Evolutionary conservation across 768 basidiomycete genomes (phyloP), one percentile per base, ranked within the genome.

Genomic region (Phylloporus arenicola): DNA sequence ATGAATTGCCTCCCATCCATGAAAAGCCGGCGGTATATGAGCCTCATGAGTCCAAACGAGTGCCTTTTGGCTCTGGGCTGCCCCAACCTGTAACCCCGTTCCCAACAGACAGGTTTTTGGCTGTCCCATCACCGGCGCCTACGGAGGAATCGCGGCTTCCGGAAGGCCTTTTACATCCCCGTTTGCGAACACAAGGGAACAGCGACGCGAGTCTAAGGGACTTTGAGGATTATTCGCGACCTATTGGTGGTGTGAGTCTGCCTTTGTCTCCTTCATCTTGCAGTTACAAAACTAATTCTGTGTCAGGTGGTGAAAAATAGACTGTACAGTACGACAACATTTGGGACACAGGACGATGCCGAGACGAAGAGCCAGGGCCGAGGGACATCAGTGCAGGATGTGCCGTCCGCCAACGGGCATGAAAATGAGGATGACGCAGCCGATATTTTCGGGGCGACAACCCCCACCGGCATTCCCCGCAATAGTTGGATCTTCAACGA

Each of bases 161-260:
- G 7, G 67, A 66, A 13, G 67, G 67, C 14, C 64, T 67, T 11
- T 54, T 68, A 17, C 65, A 68, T 37, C 66, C 66, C 3, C 59
- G 67, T 13, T 54, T 68, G 34, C 58, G 46, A 19, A 47, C 39
- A 0, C 56, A 63, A 17, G 65, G 63, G 0, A 30, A 35, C 37
- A 68, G 68, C 24, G 60, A 58, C 3, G 39, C 58, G 24, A 68
- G 66, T 43, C 43, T 68, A 45, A 57, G 59, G 48, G 66, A 68
- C 45, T 68, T 68, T 30, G 68, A 68, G 24, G 66, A 68, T 33
- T 68, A 68, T 33, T 68, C 68, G 1, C 60, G 68, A 11, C 66
- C 66, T 4, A 68, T 68, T 13, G 61, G 57, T 27, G 66, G 68
- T 13, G 66, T 69, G 4, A 54, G 67, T 57, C 24, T 30, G 4